A percentile compares a stretch with the other conserved stretches of the same genome.
phyloP scores from a whole-genome alignment of 108 stramenopile genomes.

The Cyclotella distinguenda region DNA sequence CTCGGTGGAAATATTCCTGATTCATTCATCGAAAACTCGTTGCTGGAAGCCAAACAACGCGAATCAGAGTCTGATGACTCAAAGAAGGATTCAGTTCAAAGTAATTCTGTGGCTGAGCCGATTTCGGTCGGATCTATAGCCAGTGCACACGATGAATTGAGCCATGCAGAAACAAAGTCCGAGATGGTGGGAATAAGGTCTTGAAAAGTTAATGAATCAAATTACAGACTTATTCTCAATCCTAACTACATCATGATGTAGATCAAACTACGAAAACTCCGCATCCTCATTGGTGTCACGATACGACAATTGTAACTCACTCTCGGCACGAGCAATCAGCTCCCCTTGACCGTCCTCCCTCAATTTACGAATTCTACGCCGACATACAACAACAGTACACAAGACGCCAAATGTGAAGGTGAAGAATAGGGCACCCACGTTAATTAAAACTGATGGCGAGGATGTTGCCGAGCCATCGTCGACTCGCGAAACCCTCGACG shows the following conservation, averaged over 20 bases:
- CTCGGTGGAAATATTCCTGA: constrained; percentile 69
- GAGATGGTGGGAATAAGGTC: not conserved
- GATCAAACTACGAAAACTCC: constrained; percentile 10
- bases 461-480: not conserved
- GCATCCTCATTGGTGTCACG: constrained; percentile 22
- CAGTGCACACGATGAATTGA: no score
- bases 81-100: not conserved
- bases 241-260: not conserved
- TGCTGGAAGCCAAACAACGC: not conserved
- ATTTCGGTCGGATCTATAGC: no score
- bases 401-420: constrained; percentile 27
- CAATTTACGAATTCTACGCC: constrained; percentile 1
- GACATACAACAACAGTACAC: constrained; percentile 10
- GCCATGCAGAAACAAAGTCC: not conserved
- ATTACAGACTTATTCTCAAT: not conserved
- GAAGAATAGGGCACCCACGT: constrained; percentile 13
- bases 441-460: constrained; percentile 1
- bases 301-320: constrained; percentile 39
- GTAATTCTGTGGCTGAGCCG: no score
- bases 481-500: not conserved
- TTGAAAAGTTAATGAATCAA: not conserved
- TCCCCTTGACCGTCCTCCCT: constrained; percentile 1
- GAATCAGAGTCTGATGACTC: not conserved
- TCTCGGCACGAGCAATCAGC: constrained; percentile 17
- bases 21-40: constrained; percentile 24